Evolutionary conservation across 495 filamentous ascomycete species (phyloP).

Genomic region (Cercophora scortea): DNA sequence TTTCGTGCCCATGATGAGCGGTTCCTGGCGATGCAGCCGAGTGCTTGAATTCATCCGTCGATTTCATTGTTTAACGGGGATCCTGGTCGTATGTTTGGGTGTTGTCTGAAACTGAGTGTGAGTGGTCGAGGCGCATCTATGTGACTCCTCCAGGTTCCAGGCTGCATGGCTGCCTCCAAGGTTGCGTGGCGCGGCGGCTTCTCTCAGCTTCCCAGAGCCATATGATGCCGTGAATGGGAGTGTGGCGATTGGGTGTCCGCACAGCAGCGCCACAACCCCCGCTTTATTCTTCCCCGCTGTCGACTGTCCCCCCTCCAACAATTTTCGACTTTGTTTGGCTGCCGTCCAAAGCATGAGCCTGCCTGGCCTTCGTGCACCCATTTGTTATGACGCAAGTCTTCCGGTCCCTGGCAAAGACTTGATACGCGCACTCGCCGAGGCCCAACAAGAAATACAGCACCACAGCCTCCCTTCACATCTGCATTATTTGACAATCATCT

Average conservation of each 20-base stretch:
- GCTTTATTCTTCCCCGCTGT: constrained; percentile 8
- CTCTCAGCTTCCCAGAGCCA: too few species aligned
- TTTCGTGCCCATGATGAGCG: background rate
- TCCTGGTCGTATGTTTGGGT: too few species aligned
- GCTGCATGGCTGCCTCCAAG: too few species aligned
- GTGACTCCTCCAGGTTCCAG: too few species aligned
- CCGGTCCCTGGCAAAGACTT: constrained; percentile 12
- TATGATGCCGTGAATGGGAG: background rate
- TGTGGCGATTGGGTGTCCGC: constrained; percentile 6
- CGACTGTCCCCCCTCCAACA: background rate
- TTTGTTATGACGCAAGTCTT: constrained; percentile 27
- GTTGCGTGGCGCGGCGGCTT: too few species aligned
- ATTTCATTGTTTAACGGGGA: too few species aligned
- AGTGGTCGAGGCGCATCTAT: too few species aligned
- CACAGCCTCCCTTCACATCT: background rate
- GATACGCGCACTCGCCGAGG: background rate
- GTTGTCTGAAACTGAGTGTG: too few species aligned
- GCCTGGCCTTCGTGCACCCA: background rate
- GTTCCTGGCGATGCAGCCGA: too few species aligned
- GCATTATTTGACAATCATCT: background rate
- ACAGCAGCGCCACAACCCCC: constrained; percentile 12
- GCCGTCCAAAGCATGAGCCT: background rate
- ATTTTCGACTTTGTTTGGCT: background rate
- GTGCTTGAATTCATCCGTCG: too few species aligned
- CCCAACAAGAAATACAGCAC: background rate